A percentile compares a stretch with the other conserved stretches of the same genome.
Conservation (phyloP, 495 filamentous ascomycete genomes). For the Penicilliopsis zonata region DNA sequence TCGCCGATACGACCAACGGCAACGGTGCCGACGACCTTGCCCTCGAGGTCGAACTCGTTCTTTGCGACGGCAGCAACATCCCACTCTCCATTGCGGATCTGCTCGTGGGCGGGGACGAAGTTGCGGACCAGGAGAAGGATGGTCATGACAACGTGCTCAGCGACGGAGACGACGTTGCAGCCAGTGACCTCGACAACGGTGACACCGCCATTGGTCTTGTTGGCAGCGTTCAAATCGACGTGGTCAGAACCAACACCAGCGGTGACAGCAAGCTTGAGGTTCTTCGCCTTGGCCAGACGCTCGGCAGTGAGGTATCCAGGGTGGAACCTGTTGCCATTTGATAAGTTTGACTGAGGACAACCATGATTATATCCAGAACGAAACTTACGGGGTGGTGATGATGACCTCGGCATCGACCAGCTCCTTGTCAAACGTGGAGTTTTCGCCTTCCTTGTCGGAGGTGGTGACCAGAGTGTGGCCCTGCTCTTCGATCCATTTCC, state of each 20-base stretch:
- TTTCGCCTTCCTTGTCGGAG: constrained; percentile 90
- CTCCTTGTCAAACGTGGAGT: constrained; percentile 90
- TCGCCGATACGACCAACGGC: constrained; percentile 96
- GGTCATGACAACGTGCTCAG: constrained; percentile 97
- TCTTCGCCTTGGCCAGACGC: constrained; percentile 95
- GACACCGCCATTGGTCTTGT: constrained; percentile 95
- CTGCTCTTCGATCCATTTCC: constrained; percentile 91
- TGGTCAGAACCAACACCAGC: constrained; percentile 98
- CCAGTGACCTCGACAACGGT: constrained; percentile 97
- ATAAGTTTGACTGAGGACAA: constrained; percentile 5
- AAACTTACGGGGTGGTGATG: constrained; percentile 90
- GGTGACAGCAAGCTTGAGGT: constrained; percentile 92
- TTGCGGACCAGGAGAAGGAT: constrained; percentile 94
- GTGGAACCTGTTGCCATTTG: constrained; percentile 68
- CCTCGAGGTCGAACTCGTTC: constrained; percentile 94
- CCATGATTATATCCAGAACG: neutral
- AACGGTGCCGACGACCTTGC: constrained; percentile 96
- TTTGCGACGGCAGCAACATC: constrained; percentile 92
- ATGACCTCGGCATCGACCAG: constrained; percentile 95
- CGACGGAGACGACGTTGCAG: constrained; percentile 82
- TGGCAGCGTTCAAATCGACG: constrained; percentile 91
- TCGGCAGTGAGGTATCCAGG: constrained; percentile 95
- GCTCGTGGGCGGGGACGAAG: constrained; percentile 95
- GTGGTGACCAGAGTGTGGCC: constrained; percentile 95
- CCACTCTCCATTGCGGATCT: constrained; percentile 82